Evolutionary conservation across 2,329 filamentous ascomycete genomes (phyloP).

Genomic region (Hymenoscyphus albidus): DNA sequence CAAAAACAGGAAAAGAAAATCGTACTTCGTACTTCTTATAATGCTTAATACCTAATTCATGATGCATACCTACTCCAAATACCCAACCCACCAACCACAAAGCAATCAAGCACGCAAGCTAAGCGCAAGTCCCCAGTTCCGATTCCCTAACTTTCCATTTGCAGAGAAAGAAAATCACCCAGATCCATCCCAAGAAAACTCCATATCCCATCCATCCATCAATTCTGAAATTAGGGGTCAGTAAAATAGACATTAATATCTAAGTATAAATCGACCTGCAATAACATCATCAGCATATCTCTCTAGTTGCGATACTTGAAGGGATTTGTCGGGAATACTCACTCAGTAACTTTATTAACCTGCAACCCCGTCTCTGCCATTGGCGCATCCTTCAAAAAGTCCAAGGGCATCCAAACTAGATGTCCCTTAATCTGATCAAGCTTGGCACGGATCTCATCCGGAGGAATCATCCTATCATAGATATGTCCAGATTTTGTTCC

Average conservation of each 20-base stretch:
- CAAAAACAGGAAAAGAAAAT: too few relatives aligned
- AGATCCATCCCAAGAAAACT: background rate
- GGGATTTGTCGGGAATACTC: background rate
- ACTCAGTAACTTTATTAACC: background rate
- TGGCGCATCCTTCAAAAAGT: conserved; percentile 76
- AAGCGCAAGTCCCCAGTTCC: too few relatives aligned
- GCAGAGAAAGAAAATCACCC: too few relatives aligned
- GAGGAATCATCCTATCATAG: conserved; percentile 73
- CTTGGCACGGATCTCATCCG: conserved; percentile 68
- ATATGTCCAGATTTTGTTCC: conserved; percentile 80
- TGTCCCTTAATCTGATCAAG: conserved; percentile 81
- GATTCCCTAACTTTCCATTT: too few relatives aligned
- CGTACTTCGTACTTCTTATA: too few relatives aligned
- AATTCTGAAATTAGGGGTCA: background rate
- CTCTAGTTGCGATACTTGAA: background rate
- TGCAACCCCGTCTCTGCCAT: conserved; percentile 75
- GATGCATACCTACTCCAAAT: too few relatives aligned
- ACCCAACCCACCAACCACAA: too few relatives aligned
- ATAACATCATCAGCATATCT: background rate
- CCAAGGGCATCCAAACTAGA: conserved; percentile 91
- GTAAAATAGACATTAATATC: background rate
- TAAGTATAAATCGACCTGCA: conserved; percentile 1
- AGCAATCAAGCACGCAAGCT: too few relatives aligned
- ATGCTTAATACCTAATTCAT: too few relatives aligned
- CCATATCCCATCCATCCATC: background rate